Evolutionary conservation across 2,329 filamentous ascomycete species (phyloP).

Genomic region (Neofusicoccum laricinum): DNA sequence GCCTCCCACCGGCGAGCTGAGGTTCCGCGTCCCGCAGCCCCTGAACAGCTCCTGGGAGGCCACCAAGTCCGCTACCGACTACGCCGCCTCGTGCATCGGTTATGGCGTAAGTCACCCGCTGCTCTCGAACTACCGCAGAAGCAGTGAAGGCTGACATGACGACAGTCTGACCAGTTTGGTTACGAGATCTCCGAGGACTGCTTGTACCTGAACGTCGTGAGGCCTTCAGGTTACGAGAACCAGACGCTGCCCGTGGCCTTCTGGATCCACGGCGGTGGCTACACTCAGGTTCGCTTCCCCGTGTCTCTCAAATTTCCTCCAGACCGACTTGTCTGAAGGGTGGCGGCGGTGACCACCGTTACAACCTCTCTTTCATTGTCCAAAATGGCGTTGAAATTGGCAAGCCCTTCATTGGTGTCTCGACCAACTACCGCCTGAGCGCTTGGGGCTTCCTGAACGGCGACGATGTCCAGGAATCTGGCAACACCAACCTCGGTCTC

Average conservation of each 20-base stretch:
- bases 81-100: slow-evolving; percentile 42
- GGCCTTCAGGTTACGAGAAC: slow-evolving; percentile 48
- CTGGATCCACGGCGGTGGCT: slow-evolving; percentile 58
- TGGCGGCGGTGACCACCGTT: slow-evolving; percentile 46
- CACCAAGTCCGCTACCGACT: slow-evolving; percentile 38
- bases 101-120: slow-evolving; percentile 29
- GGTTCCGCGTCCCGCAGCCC: slow-evolving; percentile 52
- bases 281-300: slow-evolving; percentile 24
- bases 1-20: slow-evolving; percentile 51
- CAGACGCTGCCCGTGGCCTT: slow-evolving; percentile 54
- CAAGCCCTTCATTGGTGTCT: slow-evolving; percentile 34
- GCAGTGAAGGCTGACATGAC: not conserved
- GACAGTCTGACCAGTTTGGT: slow-evolving; percentile 18
- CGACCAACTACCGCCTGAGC: slow-evolving; percentile 53
- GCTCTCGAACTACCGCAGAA: too few relatives aligned
- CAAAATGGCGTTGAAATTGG: slow-evolving; percentile 40
- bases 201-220: slow-evolving; percentile 60
- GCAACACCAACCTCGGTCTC: slow-evolving; percentile 47
- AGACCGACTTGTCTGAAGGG: slow-evolving; percentile 39
- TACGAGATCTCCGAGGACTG: slow-evolving; percentile 53
- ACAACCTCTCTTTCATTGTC: slow-evolving; percentile 62
- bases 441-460: slow-evolving; percentile 68
- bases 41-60: slow-evolving; percentile 46
- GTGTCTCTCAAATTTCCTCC: too few relatives aligned
- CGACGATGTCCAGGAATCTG: slow-evolving; percentile 50